Evolutionary conservation across 2,329 filamentous ascomycete species (phyloP).

Genomic region (Cadophora sp.): DNA sequence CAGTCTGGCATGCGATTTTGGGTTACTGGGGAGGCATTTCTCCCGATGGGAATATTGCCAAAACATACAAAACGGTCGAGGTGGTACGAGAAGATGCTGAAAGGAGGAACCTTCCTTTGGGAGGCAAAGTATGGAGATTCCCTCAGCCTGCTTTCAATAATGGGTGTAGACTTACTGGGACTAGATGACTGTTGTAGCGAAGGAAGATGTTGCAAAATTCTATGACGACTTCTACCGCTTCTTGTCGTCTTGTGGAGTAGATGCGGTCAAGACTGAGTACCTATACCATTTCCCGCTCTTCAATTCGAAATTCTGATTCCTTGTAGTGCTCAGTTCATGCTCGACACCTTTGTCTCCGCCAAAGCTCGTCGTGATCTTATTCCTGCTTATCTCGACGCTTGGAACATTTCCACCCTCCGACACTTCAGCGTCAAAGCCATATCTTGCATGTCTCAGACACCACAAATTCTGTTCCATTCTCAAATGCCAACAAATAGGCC

Average conservation of each 20-base stretch:
- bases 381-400: conserved; percentile 82
- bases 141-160: neutral
- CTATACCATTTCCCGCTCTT: neutral
- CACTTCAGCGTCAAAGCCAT: conserved; percentile 82
- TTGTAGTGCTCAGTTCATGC: conserved; percentile 75
- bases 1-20: conserved; percentile 91
- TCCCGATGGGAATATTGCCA: conserved; percentile 74
- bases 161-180: neutral
- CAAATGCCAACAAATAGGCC: conserved; percentile 81
- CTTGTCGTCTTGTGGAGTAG: conserved; percentile 74
- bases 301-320: conserved; percentile 3
- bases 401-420: conserved; percentile 78
- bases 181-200: conserved; percentile 73
- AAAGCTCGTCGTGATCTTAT: conserved; percentile 75
- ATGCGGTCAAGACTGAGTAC: conserved; percentile 86
- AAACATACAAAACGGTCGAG: conserved; percentile 77
- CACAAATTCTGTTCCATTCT: conserved; percentile 84
- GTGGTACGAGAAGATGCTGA: conserved; percentile 58
- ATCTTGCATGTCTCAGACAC: conserved; percentile 93
- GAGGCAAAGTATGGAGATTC: conserved; percentile 36
- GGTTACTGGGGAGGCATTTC: conserved; percentile 93
- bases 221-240: conserved; percentile 94
- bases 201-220: conserved; percentile 75
- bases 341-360: conserved; percentile 77
- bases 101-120: conserved; percentile 56